These are phyloP conservation scores for Phyllosticta citribraziliensis DNA, from an alignment of 2,329 filamentous ascomycete genomes.

Conservation along the genomic window DNA sequence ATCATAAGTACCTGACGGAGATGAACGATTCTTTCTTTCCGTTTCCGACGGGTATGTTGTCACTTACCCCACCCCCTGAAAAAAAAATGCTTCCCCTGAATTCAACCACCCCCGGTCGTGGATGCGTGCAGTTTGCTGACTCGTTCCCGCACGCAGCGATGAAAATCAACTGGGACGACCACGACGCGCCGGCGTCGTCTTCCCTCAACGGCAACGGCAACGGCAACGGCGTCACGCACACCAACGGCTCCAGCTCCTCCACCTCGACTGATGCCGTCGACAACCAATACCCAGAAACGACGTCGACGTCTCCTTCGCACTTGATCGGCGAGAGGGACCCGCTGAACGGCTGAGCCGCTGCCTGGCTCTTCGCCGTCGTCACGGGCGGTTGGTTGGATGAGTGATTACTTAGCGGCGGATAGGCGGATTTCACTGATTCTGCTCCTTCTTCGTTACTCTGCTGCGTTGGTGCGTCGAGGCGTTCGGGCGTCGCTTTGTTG, in stretches of 20 bases:
- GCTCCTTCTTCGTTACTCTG: too few relatives aligned
- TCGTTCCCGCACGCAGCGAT: slow-evolving; percentile 18
- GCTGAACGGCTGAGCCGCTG: not conserved
- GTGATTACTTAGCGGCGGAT: too few relatives aligned
- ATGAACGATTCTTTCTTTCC: slow-evolving; percentile 38
- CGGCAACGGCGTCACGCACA: not conserved
- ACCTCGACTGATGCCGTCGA: not conserved
- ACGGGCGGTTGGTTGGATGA: too few relatives aligned
- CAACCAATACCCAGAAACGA: not conserved
- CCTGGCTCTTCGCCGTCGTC: too few relatives aligned
- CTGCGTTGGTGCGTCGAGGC: too few relatives aligned
- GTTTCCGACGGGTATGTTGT: slow-evolving; percentile 39
- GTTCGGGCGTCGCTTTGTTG: too few relatives aligned
- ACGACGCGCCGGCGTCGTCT: not conserved
- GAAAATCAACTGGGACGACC: slow-evolving; percentile 23
- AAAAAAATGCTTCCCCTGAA: too few relatives aligned
- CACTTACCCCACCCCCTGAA: too few relatives aligned
- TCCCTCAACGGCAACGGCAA: not conserved
- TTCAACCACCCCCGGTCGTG: too few relatives aligned
- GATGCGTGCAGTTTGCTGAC: slow-evolving; percentile 2
- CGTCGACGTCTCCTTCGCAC: not conserved
- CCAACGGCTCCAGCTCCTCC: not conserved
- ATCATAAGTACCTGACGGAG: slow-evolving; percentile 38
- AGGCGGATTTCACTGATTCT: too few relatives aligned
- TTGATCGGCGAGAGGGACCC: not conserved